Conservation (phyloP, 2,329 filamentous ascomycete genomes). For the Pseudocercospora crystallina region DNA sequence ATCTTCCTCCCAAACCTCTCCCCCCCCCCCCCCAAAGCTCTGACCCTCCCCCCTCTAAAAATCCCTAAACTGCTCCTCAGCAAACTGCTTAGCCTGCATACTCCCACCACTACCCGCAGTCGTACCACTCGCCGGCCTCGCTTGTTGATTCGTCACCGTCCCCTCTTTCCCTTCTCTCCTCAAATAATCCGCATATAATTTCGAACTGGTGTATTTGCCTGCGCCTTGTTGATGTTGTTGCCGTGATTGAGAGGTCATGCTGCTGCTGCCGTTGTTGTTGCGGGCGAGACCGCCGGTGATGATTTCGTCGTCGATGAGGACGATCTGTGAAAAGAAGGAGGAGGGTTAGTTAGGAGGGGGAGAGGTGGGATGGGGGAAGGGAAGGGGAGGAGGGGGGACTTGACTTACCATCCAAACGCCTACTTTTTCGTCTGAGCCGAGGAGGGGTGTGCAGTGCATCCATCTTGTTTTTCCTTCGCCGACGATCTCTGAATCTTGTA, state of each 20-base stretch:
- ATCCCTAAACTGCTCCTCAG: conserved; percentile 30
- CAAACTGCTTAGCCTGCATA: conserved; percentile 19
- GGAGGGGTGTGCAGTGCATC: conserved; percentile 47
- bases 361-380: too few species aligned
- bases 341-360: too few species aligned
- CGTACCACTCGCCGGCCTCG: conserved; percentile 4
- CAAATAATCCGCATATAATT: conserved; percentile 40
- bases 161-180: conserved; percentile 29
- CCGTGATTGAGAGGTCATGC: too few species aligned
- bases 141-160: conserved; percentile 10
- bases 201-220: conserved; percentile 28
- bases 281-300: conserved; percentile 28
- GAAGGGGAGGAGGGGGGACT: conserved; percentile 6
- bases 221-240: too few species aligned
- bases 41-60: conserved; percentile 24
- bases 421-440: conserved; percentile 43
- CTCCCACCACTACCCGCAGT: not conserved
- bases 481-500: conserved; percentile 3
- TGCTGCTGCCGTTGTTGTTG: too few species aligned
- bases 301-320: conserved; percentile 44
- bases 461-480: conserved; percentile 37
- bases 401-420: conserved; percentile 47
- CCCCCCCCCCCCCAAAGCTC: too few species aligned
- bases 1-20: too few species aligned
- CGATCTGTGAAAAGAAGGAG: too few species aligned